Evolutionary conservation across 2,329 filamentous ascomycete species (phyloP).

Genomic region (Colletotrichum somersetense): DNA sequence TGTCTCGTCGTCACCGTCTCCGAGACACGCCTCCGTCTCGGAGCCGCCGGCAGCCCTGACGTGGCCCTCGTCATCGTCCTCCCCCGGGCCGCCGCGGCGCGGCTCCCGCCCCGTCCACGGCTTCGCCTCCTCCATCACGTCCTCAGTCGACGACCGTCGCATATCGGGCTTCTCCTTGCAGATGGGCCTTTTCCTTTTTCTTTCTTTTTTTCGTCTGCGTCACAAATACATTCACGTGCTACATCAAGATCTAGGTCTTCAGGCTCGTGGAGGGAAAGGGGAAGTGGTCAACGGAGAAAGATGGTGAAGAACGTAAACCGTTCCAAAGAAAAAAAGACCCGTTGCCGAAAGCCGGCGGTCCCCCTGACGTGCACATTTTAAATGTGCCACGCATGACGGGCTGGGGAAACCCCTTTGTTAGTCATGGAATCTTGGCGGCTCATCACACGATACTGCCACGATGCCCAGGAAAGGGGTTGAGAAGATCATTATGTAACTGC

Average conservation of each 20-base stretch:
- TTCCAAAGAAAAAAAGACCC: not conserved
- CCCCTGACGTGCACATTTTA: not conserved
- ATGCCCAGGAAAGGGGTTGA: slow-evolving; percentile 31
- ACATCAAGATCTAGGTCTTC: not conserved
- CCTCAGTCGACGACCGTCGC: slow-evolving; percentile 26
- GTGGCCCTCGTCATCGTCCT: slow-evolving; percentile 25
- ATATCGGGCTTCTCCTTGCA: slow-evolving; percentile 21
- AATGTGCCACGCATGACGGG: slow-evolving; percentile 9
- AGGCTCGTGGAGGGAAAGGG: not conserved
- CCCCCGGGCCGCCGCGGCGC: slow-evolving; percentile 1
- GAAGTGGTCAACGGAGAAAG: not conserved
- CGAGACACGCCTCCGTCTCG: slow-evolving; percentile 38
- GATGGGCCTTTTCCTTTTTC: not conserved
- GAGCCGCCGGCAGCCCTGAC: slow-evolving; percentile 22
- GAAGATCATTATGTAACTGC: slow-evolving; percentile 33
- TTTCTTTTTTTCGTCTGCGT: slow-evolving; percentile 23
- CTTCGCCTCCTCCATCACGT: slow-evolving; percentile 33
- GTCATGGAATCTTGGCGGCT: slow-evolving; percentile 38
- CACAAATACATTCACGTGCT: slow-evolving; percentile 38
- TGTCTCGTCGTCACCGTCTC: slow-evolving; percentile 11
- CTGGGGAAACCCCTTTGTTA: slow-evolving; percentile 22
- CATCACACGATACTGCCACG: slow-evolving; percentile 27
- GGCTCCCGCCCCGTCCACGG: slow-evolving; percentile 28
- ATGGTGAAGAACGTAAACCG: not conserved
- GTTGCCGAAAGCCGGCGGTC: not conserved